Base-by-base conservation (phyloP, 352 stramenopile genomes). In the Pythium myriotylum region DNA sequence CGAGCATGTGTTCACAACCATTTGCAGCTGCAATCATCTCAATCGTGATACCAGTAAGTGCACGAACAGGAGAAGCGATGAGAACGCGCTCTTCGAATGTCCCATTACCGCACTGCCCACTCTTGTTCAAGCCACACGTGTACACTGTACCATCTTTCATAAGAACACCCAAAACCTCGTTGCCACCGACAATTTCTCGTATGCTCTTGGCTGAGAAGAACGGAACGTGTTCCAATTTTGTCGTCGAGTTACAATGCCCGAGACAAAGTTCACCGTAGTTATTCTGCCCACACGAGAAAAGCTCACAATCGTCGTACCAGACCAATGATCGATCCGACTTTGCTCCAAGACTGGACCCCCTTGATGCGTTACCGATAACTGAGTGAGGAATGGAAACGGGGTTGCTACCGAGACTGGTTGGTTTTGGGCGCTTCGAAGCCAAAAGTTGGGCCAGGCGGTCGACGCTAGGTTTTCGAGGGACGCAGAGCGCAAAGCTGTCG, bases 271-370 rank as follows among this genome's bases (percentile, higher is more conserved):
- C 88, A 10, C 88, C 88, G 53, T 96, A 96, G 59, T 94, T 96
- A 65, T 96, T 96, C 72, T 96, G 88, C 0, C 88, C 88, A 29
- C 86, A 96, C 0, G 87, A 92, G 65, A 94, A 96, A 4, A 96
- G 64, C 35, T 96, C 84, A 23, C 86, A 92, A 59, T 94, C 83
- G n/a, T 94, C 86, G 58, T 81, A 95, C 49, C 72, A 77, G 4
- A 59, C 22, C 13, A 49, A 39, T 14, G 52, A 65, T 27, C 60
- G 47, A 13, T 71, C 59, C 3, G 49, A 52, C 14, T 70, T 69
- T 0, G 39, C 23, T 8, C 32, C 22, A 4, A 54, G 63, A 4
- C 5, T 54, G 16, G 45, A 22, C 0, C 62, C 48, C 2, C 12
- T 32, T 0, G 40, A 33, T 0, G 59, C 8, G 32, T 54, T 47